Percentiles rank a stretch among this genome's conserved stretches.
Conservation (phyloP, 352 stramenopile genomes). For the Globisporangium camurandrum region DNA sequence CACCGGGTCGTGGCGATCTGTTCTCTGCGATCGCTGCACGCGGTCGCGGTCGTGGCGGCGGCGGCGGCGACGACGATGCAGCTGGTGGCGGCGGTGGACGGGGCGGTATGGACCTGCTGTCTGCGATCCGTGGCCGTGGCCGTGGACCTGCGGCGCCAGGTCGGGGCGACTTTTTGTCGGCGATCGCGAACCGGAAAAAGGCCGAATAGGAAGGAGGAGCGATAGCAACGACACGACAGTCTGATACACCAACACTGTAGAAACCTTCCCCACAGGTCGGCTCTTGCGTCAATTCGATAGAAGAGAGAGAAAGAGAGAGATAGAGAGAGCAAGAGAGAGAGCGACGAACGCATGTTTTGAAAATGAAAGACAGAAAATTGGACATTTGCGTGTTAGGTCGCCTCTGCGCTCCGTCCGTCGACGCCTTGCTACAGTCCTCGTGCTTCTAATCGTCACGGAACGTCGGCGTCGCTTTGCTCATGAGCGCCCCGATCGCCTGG, state of each 20-base stretch:
- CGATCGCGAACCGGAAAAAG: constrained; percentile 63
- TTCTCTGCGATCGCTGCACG: constrained; percentile 60
- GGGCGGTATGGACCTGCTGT: constrained; percentile 37
- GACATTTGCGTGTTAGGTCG: neutral
- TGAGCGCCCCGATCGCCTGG: constrained; percentile 58
- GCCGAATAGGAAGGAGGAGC: constrained; percentile 19
- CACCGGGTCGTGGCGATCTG: constrained; percentile 41
- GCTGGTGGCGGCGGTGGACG: constrained; percentile 22
- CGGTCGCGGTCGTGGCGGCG: constrained; percentile 18
- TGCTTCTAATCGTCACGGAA: constrained; percentile 67
- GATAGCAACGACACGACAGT: too few species aligned
- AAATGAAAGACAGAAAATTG: neutral
- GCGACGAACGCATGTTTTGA: neutral
- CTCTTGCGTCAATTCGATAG: neutral
- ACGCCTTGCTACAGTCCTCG: too few species aligned
- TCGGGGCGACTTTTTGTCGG: constrained; percentile 43
- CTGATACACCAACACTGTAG: too few species aligned
- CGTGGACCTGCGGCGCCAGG: constrained; percentile 17
- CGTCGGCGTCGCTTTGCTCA: constrained; percentile 54
- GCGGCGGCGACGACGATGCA: constrained; percentile 18
- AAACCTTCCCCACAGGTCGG: too few species aligned
- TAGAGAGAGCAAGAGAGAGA: neutral
- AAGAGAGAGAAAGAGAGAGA: neutral
- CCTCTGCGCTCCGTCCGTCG: too few species aligned
- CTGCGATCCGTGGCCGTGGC: constrained; percentile 48